Evolutionary conservation across 495 filamentous ascomycete species (phyloP), one percentile per base, ranked within the genome.

Genomic region (Talaromyces nanjingensis): DNA sequence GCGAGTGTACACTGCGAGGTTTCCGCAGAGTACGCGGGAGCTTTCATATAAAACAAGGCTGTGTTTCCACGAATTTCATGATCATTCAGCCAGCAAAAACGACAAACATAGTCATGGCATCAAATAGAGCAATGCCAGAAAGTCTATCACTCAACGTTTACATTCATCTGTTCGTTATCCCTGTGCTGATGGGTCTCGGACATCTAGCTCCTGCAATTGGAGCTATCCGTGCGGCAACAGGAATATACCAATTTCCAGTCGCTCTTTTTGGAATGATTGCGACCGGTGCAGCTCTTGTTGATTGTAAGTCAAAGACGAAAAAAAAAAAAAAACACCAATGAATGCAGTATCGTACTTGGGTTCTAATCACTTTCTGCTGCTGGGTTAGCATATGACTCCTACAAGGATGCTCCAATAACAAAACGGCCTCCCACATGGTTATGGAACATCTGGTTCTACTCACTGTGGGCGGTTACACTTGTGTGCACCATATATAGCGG

Each of bases 221-320:
- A 24, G 47, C 24, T 25, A 27, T 33, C 14, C 42, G n/a, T 3
- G 29, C 5, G n/a, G 22, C 22, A 29, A 37, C 62, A 24, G 49
- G 49, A 20, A 25, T 6, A 53, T 53, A 53, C 18, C 49, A 53
- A 53, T 53, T 53, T 25, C 49, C 49, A 53, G 7, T 20, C 5
- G 20, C 49, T 53, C 49, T 53, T 53, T n/a, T 53, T 25, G 49
- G 49, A 53, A 53, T 53, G 49, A 53, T 53, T 53, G 49, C 49
- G 18, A 22, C 18, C 11, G 49, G 49, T 53, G 49, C 49, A 25
- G 18, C 49, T 20, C 49, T 53, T 11, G 49, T 53, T 24, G 49
- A 53, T 25, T 53, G 49, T 53, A 53, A 53, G 49, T 53, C 18
- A 53, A 53, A 53, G 27, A 4, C 27, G n/a, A n/a, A n/a, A 6